Evolutionary conservation across 768 basidiomycete genomes (phyloP), one percentile per base, ranked within the genome.

Genomic region (Rhodotorula babjevae): DNA sequence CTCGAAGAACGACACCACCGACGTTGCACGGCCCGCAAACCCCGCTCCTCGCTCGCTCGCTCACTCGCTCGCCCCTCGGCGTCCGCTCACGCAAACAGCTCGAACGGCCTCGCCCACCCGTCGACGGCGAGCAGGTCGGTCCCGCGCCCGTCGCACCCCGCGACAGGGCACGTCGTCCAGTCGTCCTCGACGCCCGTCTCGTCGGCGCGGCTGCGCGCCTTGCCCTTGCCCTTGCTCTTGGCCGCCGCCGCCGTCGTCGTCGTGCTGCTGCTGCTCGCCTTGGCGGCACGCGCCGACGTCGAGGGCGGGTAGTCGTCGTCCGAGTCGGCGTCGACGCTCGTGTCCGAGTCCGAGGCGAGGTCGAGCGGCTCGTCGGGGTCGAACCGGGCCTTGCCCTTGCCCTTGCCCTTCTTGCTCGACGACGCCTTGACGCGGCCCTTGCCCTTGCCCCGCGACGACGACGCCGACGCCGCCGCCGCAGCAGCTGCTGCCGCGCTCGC

Each of bases 111-210:
- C 42, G 47, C 5, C 60, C 40, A 65, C 0, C 67, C 70, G n/a
- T 53, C 58, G 25, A 19, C 50, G 2, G 67, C 74, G 14, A 68
- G 42, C 9, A 75, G 15, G 42, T 75, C 74, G 7, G 50, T 44
- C 7, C 56, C 64, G 3, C 47, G 44, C 11, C 63, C 70, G 29
- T 58, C 64, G 50, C 74, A 75, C 3, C 16, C 46, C 14, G 29
- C 27, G 46, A 75, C 67, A 9, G 74, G 74, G 16, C 74, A 75
- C 1, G 52, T 59, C 52, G 67, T 75, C 74, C 74, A 75, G 18
- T 46, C 33, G 27, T 65, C 60, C 29, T 75, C 67, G 64, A 75
- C 74, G 60, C 56, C 74, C 49, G 63, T 68, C 25, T 68, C 63
- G 33, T 60, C 67, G 15, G 61, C 57, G 9, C 36, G 56, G 29